Conservation (phyloP, 106 monocot species). For the Acanthochlamys bracteata region DNA sequence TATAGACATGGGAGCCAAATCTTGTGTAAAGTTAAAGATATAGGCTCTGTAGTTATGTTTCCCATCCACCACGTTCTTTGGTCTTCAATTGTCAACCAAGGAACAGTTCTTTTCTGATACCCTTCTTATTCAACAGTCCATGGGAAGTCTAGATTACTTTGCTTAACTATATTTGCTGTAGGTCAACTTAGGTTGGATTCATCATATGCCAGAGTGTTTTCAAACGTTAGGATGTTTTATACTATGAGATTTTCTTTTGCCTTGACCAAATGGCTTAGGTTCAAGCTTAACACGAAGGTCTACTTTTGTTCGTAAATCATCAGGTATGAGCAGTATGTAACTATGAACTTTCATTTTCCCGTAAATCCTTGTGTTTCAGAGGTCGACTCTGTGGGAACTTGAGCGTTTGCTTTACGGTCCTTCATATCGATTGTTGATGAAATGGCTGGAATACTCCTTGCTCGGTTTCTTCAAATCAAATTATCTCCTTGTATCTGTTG, state of each 20-base stretch:
- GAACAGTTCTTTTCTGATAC: background rate
- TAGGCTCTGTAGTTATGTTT: background rate
- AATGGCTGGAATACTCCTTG: too few relatives aligned
- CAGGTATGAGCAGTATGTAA: background rate
- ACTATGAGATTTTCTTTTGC: background rate
- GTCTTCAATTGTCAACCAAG: background rate
- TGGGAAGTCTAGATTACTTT: background rate
- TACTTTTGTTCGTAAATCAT: background rate
- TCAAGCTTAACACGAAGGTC: background rate
- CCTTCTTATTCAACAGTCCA: background rate
- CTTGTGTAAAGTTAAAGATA: constrained; percentile 6
- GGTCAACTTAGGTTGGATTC: background rate
- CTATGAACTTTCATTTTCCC: background rate
- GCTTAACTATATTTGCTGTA: background rate
- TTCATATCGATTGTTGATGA: too few relatives aligned
- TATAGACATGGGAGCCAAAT: constrained; percentile 1
- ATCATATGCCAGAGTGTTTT: background rate
- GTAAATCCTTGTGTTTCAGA: too few relatives aligned
- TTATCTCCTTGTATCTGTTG: too few relatives aligned
- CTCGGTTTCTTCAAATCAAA: too few relatives aligned
- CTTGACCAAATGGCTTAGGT: background rate
- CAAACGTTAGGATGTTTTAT: background rate
- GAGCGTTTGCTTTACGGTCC: too few relatives aligned
- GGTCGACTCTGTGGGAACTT: too few relatives aligned
- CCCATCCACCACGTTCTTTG: background rate